Evolutionary conservation across 73 alveolate genomes (phyloP), one percentile per base, ranked within the genome.

Genomic region (Paramecium biaurelia): DNA sequence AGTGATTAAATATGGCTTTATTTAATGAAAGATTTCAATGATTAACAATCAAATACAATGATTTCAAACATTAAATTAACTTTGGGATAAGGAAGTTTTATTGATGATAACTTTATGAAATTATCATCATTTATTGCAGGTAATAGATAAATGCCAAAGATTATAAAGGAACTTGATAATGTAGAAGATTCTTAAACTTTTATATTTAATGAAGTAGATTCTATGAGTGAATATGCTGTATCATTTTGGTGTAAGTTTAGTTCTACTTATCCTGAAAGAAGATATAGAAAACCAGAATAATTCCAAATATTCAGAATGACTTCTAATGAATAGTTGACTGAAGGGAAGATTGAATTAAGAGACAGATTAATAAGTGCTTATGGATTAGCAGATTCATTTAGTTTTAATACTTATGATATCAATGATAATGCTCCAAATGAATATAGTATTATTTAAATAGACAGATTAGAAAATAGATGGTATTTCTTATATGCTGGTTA

Each of bases 401-500:
- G 59, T 74, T 74, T 74, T 37, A 41, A 41, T 23, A 34, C 57
- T 14, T 74, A 74, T 41, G 87, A 74, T 74, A 37, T 74, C 8
- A 74, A 74, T 74, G 87, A 74, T 21, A 37, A 74, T 34, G 58
- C 56, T 15, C 87, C 87, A 12, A 74, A 74, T 74, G 87, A 74
- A 74, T 74, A 37, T 14, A 74, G 57, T 14, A 11, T 37, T 14
- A 37, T 74, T 5, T 10, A 34, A 37, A 37, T 37, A n/a, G 57
- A 37, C 0, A 74, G 59, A 34, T 23, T 35, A 14, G 87, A 74
- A 74, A 41, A 41, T 37, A 74, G 59, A 74, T 74, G 87, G 87
- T 37, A 21, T 21, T 74, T n/a, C 58, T 20, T 74, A 37, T 15
- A 74, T 74, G 67, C 57, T 4, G 87, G 87, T 14, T 74, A 74